These are phyloP conservation scores for Penicillium cosmopolitanum DNA, from an alignment of 495 filamentous ascomycete genomes.

Conservation along the genomic window DNA sequence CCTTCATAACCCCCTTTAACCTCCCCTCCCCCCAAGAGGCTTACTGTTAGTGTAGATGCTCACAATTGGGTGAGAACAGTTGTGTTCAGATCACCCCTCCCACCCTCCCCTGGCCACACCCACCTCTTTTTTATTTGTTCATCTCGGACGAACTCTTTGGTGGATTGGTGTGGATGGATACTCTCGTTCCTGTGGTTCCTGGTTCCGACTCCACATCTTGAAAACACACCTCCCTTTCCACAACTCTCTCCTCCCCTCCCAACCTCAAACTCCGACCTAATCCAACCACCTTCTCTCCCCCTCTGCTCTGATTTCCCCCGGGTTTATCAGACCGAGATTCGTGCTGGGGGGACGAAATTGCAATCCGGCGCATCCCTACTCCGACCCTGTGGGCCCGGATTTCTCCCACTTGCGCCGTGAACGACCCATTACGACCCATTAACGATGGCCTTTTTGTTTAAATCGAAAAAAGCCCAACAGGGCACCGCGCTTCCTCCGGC, in stretches of 20 bases:
- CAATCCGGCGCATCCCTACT: slow-evolving; percentile 20
- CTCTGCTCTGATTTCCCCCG: background rate
- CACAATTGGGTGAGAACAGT: background rate
- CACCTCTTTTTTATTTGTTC: slow-evolving; percentile 5
- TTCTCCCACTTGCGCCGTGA: slow-evolving; percentile 26
- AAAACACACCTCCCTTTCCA: slow-evolving; percentile 26
- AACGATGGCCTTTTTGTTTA: slow-evolving; percentile 67
- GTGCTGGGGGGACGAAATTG: slow-evolving; percentile 16
- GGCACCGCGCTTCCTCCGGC: slow-evolving; percentile 53
- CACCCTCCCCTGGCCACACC: slow-evolving; percentile 2
- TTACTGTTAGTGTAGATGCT: background rate
- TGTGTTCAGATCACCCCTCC: slow-evolving; percentile 2
- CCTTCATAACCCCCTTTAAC: slow-evolving; percentile 11
- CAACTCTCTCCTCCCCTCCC: slow-evolving; percentile 7
- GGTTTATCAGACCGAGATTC: background rate
- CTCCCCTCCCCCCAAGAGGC: background rate
- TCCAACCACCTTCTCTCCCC: background rate
- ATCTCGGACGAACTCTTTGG: slow-evolving; percentile 8
- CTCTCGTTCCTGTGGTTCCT: slow-evolving; percentile 32
- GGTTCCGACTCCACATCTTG: slow-evolving; percentile 35
- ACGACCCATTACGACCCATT: slow-evolving; percentile 47
- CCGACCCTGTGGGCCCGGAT: slow-evolving; percentile 14
- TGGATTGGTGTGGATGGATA: slow-evolving; percentile 27
- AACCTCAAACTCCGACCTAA: slow-evolving; percentile 4
- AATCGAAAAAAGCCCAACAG: slow-evolving; percentile 61